A percentile compares a stretch with the other conserved stretches of the same genome.
Conservation (phyloP, 2,329 filamentous ascomycete genomes). For the Aureobasidium sp. region DNA sequence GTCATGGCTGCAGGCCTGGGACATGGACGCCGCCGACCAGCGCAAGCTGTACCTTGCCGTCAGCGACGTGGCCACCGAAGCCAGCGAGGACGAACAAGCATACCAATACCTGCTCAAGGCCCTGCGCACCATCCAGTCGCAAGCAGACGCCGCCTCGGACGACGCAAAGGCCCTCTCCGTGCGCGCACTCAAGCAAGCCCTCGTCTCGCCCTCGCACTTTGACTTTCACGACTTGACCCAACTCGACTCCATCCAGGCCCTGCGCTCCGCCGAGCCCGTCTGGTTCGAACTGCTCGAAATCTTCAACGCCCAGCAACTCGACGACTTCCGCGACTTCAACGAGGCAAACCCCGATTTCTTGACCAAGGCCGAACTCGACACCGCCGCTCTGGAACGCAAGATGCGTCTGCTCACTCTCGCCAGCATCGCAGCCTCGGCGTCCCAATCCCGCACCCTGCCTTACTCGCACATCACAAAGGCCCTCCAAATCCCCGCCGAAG, state of each 20-base stretch:
- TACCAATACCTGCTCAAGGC: conserved; percentile 69
- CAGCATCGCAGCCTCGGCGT: conserved; percentile 71
- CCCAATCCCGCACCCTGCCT: conserved; percentile 73
- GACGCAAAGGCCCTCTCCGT: conserved; percentile 53
- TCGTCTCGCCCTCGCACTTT: conserved; percentile 57
- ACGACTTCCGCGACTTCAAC: conserved; percentile 93
- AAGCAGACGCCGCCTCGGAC: conserved; percentile 44
- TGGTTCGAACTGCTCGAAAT: conserved; percentile 92
- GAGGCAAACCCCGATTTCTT: conserved; percentile 84
- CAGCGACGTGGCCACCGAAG: conserved; percentile 69
- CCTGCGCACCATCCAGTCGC: conserved; percentile 62
- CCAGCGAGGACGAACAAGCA: conserved; percentile 66
- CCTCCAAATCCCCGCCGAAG: conserved; percentile 70
- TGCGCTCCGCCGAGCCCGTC: conserved; percentile 73
- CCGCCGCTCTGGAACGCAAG: conserved; percentile 75
- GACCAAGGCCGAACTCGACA: conserved; percentile 63
- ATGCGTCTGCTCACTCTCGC: conserved; percentile 93
- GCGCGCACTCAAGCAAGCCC: conserved; percentile 58
- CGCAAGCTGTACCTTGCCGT: conserved; percentile 79
- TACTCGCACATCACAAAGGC: conserved; percentile 79
- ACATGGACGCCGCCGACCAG: conserved; percentile 70
- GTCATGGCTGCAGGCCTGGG: conserved; percentile 75
- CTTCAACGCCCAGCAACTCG: conserved; percentile 86
- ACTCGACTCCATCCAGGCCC: conserved; percentile 72
- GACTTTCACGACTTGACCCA: conserved; percentile 65